Conservation (phyloP, 228 moss, liverwort and hornwort species). For the Sphagnum magellanicum region DNA sequence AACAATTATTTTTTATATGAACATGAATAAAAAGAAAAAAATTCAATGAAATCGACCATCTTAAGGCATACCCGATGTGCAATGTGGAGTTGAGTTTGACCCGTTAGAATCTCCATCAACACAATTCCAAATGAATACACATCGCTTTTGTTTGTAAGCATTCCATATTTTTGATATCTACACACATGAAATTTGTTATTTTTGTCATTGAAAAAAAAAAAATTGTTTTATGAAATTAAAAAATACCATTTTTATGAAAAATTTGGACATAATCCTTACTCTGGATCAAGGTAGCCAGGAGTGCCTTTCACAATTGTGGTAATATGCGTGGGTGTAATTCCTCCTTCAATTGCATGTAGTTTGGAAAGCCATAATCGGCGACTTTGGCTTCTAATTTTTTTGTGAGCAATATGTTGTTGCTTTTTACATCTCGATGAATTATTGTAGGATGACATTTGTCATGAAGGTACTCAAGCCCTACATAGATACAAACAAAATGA, state of each 20-base stretch:
- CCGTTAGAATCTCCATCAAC: constrained; percentile 46
- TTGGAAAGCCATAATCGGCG: constrained; percentile 71
- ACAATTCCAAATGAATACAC: constrained; percentile 57
- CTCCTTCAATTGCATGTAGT: constrained; percentile 16
- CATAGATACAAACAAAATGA: background rate
- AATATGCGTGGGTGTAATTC: constrained; percentile 41
- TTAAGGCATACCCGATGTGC: constrained; percentile 6
- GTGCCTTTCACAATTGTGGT: constrained; percentile 76
- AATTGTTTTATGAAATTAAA: background rate
- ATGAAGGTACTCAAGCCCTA: constrained; percentile 61
- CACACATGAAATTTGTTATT: background rate
- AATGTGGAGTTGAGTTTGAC: constrained; percentile 16
- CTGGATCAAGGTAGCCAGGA: constrained; percentile 60
- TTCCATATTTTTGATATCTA: constrained; percentile 36
- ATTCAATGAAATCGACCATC: background rate
- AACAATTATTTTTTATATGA: background rate
- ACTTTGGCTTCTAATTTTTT: constrained; percentile 47
- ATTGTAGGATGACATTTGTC: constrained; percentile 43
- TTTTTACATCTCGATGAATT: constrained; percentile 59
- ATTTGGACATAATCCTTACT: constrained; percentile 26
- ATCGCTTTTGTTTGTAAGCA: constrained; percentile 49
- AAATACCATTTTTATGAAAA: background rate
- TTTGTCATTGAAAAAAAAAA: background rate
- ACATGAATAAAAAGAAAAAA: background rate
- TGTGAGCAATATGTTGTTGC: constrained; percentile 57